These are phyloP conservation scores for Aspergillus nidulans DNA, from an alignment of 495 filamentous ascomycete species.

Conservation along the genomic window DNA sequence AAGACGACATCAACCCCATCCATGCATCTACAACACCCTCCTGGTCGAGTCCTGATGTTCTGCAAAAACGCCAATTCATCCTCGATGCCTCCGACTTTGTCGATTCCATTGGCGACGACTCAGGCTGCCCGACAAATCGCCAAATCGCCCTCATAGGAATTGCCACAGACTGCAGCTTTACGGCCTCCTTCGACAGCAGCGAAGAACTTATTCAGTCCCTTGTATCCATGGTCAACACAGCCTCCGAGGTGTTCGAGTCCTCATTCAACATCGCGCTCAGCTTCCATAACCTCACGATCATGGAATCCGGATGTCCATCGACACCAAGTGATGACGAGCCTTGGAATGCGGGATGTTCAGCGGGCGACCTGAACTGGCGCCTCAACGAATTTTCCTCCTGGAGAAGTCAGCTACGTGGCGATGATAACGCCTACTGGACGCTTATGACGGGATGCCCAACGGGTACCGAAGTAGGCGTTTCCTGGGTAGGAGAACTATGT, in stretches of 20 bases:
- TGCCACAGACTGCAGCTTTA: constrained; percentile 87
- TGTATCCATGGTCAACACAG: constrained; percentile 72
- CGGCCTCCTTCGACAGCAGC: constrained; percentile 55
- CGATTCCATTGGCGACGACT: constrained; percentile 63
- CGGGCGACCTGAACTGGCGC: constrained; percentile 60
- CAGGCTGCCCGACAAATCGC: constrained; percentile 72
- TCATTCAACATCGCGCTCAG: constrained; percentile 87
- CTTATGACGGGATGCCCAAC: constrained; percentile 77
- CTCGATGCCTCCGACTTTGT: constrained; percentile 1
- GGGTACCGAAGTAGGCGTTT: constrained; percentile 73
- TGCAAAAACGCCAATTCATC: constrained; percentile 57
- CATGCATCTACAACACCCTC: not conserved
- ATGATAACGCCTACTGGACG: constrained; percentile 79
- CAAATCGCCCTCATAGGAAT: constrained; percentile 83
- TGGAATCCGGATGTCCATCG: constrained; percentile 59
- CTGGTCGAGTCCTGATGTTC: constrained; percentile 28
- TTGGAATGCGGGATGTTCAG: constrained; percentile 72
- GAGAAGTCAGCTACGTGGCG: constrained; percentile 62
- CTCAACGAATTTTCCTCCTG: constrained; percentile 76
- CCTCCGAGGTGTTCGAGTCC: constrained; percentile 74
- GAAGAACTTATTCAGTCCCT: constrained; percentile 59
- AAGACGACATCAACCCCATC: not conserved
- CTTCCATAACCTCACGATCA: constrained; percentile 74
- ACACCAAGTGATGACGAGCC: constrained; percentile 53
- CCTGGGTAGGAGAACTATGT: constrained; percentile 84